These are phyloP conservation scores for Miscanthus lutarioriparius DNA, from an alignment of 176 grass and related monocot species.

Conservation along the genomic window DNA sequence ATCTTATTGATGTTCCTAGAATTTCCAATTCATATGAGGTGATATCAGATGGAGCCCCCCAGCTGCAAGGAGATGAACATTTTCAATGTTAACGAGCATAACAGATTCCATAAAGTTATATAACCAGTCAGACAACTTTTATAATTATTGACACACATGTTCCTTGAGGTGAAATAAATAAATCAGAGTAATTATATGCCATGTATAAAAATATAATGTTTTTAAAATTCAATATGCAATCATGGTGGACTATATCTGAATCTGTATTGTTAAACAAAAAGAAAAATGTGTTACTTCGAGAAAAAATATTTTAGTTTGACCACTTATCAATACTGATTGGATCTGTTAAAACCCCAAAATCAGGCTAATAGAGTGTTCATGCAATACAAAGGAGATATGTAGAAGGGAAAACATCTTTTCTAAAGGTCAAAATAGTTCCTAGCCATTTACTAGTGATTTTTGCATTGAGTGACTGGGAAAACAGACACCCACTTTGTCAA, in stretches of 20 bases:
- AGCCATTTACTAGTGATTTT: not conserved
- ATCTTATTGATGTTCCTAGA: constrained; percentile 42
- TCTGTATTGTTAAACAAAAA: not conserved
- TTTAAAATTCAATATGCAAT: not conserved
- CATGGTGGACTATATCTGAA: not conserved
- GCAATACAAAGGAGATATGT: not conserved
- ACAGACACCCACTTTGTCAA: not conserved
- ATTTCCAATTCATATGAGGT: not conserved
- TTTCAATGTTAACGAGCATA: constrained; percentile 13
- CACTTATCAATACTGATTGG: not conserved
- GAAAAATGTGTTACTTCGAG: not conserved
- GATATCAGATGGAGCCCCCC: constrained; percentile 49
- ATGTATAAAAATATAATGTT: not conserved
- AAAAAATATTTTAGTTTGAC: not conserved
- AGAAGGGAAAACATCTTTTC: not conserved
- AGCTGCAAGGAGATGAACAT: constrained; percentile 10
- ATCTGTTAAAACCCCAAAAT: not conserved
- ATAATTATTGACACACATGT: not conserved
- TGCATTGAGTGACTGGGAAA: not conserved
- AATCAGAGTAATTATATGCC: not conserved
- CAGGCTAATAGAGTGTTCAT: not conserved
- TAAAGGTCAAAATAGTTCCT: not conserved
- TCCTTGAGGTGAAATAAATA: not conserved
- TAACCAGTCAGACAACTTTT: not conserved
- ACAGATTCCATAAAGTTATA: not conserved